Conservation (phyloP, 75 land plant genomes). For the Selaginella moellendorffii region DNA sequence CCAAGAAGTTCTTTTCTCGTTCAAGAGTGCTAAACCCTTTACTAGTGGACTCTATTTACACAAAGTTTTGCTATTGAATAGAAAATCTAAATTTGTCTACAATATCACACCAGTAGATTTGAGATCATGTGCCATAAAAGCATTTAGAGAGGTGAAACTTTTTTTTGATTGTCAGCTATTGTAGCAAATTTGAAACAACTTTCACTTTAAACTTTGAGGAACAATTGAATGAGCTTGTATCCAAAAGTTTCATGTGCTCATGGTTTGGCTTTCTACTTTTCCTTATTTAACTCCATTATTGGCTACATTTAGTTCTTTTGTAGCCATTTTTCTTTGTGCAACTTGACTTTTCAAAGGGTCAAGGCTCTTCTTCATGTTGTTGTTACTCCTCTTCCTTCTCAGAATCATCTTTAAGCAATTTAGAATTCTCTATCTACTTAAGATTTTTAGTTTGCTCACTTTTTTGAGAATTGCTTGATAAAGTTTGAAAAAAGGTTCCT, state of each 20-base stretch:
- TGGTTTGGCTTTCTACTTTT: background rate
- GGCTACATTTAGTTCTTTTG: background rate
- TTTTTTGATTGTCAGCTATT: background rate
- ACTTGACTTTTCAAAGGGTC: background rate
- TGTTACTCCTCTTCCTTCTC: background rate
- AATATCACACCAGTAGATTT: background rate
- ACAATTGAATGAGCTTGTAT: background rate
- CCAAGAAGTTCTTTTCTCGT: background rate
- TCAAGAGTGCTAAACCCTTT: too few relatives aligned
- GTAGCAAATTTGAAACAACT: background rate
- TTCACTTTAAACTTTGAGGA: background rate
- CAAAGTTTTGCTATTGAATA: background rate
- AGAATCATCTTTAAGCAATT: too few relatives aligned
- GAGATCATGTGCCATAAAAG: background rate
- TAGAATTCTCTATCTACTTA: background rate
- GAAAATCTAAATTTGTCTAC: background rate
- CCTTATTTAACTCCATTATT: background rate
- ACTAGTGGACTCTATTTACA: background rate
- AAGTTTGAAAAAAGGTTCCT: background rate
- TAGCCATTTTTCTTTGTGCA: background rate
- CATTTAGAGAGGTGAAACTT: background rate
- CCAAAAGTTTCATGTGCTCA: background rate
- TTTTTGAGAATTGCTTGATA: background rate
- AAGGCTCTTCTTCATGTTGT: background rate
- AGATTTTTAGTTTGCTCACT: background rate